Conservation (phyloP, 2,329 filamentous ascomycete species). For the Epichloe glyceriae region DNA sequence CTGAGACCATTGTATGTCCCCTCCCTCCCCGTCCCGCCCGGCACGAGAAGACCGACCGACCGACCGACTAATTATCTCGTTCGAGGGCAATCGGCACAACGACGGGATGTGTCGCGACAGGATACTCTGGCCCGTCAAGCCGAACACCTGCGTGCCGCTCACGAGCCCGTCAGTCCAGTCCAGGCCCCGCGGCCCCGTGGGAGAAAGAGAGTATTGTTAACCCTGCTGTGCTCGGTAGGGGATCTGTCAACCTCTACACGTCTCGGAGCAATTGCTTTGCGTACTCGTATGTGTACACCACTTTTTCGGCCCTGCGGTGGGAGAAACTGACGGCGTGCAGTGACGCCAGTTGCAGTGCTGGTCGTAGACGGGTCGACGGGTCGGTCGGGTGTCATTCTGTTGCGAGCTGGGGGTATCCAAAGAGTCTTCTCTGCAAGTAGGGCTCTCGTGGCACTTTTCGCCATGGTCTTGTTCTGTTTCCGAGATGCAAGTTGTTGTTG, state of each 20-base stretch:
- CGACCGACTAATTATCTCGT: too few relatives aligned
- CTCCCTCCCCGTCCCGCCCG: neutral
- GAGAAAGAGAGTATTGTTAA: too few relatives aligned
- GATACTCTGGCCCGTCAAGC: neutral
- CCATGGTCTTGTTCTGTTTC: too few relatives aligned
- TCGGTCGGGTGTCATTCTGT: neutral
- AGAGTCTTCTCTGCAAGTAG: neutral
- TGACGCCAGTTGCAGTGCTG: neutral
- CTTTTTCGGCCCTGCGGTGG: neutral
- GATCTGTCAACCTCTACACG: neutral
- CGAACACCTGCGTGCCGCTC: neutral
- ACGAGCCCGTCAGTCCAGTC: neutral
- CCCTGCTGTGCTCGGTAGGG: neutral
- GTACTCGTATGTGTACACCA: neutral
- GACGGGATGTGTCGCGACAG: neutral
- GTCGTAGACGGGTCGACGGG: neutral
- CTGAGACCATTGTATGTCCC: neutral
- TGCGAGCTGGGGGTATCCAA: neutral
- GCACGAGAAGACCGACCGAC: neutral
- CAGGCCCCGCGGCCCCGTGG: too few relatives aligned
- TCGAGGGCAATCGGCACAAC: neutral
- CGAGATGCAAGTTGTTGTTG: too few relatives aligned
- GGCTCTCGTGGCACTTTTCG: too few relatives aligned
- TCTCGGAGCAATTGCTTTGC: neutral
- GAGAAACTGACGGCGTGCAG: neutral